These are phyloP conservation scores for Lactifluus pinguis DNA, from an alignment of 768 basidiomycete genomes.

Conservation along the genomic window DNA sequence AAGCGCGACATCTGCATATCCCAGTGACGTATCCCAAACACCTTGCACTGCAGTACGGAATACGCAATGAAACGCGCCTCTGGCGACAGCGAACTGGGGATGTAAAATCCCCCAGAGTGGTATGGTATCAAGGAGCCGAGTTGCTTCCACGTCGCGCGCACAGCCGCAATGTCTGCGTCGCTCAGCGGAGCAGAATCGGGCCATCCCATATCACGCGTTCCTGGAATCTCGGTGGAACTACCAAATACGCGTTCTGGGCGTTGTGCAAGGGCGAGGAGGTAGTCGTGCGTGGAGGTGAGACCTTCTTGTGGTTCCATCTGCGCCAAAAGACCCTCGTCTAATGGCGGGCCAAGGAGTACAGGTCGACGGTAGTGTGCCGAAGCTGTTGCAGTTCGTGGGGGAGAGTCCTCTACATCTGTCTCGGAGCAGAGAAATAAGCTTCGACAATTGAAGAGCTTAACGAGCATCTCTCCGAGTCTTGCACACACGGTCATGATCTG, in stretches of 20 bases:
- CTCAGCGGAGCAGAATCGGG: slow-evolving; percentile 18
- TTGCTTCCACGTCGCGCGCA: slow-evolving; percentile 24
- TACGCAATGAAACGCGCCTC: slow-evolving; percentile 23
- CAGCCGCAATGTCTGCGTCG: slow-evolving; percentile 20
- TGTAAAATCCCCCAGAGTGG: slow-evolving; percentile 27
- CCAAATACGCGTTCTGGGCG: slow-evolving; percentile 25
- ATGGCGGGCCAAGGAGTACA: slow-evolving; percentile 23
- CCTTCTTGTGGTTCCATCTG: slow-evolving; percentile 23
- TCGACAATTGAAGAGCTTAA: slow-evolving; percentile 24
- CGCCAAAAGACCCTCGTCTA: slow-evolving; percentile 24
- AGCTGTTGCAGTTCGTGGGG: slow-evolving; percentile 6
- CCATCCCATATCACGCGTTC: slow-evolving; percentile 17
- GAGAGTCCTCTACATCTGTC: slow-evolving; percentile 21
- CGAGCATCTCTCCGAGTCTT: slow-evolving; percentile 24
- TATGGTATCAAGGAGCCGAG: slow-evolving; percentile 22
- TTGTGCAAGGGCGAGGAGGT: slow-evolving; percentile 23
- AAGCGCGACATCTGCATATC: slow-evolving; percentile 29
- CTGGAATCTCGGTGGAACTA: not conserved
- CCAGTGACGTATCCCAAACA: slow-evolving; percentile 24
- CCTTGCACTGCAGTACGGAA: slow-evolving; percentile 21
- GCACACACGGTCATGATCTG: slow-evolving; percentile 22
- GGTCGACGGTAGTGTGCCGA: slow-evolving; percentile 14
- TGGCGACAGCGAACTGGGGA: slow-evolving; percentile 22
- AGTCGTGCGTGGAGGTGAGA: slow-evolving; percentile 22
- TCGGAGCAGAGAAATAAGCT: slow-evolving; percentile 23